A percentile compares a stretch with the other conserved stretches of the same genome.
Conservation (phyloP, 768 basidiomycete genomes). For the Tricholoma flavovirens region DNA sequence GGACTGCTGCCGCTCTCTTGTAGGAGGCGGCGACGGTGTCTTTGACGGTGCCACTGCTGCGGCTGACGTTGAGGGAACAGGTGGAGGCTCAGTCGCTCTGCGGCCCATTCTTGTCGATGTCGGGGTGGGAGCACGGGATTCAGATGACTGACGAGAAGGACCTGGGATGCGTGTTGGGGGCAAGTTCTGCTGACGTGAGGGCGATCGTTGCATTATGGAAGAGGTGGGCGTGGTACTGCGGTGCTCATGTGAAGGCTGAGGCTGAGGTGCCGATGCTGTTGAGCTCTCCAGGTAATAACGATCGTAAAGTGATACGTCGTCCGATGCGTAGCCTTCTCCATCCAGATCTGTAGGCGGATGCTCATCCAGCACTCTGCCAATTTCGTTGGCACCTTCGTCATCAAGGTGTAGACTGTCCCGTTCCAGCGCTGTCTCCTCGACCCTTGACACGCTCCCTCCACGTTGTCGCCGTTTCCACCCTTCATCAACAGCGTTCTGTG, state of each 20-base stretch:
- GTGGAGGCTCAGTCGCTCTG: constrained; percentile 32
- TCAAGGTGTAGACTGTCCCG: constrained; percentile 68
- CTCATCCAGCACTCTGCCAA: constrained; percentile 67
- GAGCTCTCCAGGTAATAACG: constrained; percentile 18
- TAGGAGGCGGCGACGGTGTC: constrained; percentile 16
- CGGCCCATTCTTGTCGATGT: constrained; percentile 32
- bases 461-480: constrained; percentile 40
- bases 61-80: constrained; percentile 28
- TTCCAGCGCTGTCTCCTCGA: constrained; percentile 47
- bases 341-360: constrained; percentile 72
- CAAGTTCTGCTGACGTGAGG: constrained; percentile 26
- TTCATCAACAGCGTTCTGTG: constrained; percentile 18
- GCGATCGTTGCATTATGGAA: constrained; percentile 22
- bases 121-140: constrained; percentile 42
- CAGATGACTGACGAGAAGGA: constrained; percentile 38
- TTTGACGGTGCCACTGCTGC: constrained; percentile 9
- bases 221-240: constrained; percentile 41
- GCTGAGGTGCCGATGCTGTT: constrained; percentile 16
- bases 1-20: constrained; percentile 25
- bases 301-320: constrained; percentile 30
- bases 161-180: constrained; percentile 36
- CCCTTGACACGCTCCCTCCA: constrained; percentile 59
- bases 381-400: constrained; percentile 41
- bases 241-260: constrained; percentile 20
- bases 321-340: constrained; percentile 38